phyloP scores from a whole-genome alignment of 139 green algal species.

The Spirogloea muscicola region DNA sequence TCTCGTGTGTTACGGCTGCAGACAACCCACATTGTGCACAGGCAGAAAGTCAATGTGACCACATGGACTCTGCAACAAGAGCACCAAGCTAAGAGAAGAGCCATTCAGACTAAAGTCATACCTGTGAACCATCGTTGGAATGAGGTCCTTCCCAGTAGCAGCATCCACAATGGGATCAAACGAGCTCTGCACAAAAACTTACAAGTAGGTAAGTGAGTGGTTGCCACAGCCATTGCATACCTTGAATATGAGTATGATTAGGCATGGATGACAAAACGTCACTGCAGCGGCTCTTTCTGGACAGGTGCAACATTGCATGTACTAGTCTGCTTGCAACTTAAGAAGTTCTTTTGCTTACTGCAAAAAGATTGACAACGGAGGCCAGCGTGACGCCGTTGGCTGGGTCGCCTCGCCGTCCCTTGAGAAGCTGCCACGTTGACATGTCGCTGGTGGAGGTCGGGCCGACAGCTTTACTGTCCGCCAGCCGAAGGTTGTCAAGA shows the following conservation, averaged over 20 bases:
- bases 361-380: conserved; percentile 48
- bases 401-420: not conserved
- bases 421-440: conserved; percentile 57
- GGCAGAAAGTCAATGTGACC: not conserved
- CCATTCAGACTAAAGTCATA: conserved; percentile 2
- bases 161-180: conserved; percentile 89
- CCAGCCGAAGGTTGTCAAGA: not conserved
- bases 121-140: conserved; percentile 78
- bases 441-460: too few species aligned
- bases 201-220: not conserved
- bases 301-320: not conserved
- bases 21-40: not conserved
- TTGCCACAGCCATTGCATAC: not conserved
- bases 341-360: conserved; percentile 27
- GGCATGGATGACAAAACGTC: not conserved
- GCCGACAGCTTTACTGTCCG: not conserved
- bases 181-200: conserved; percentile 43
- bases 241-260: not conserved
- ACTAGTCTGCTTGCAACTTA: not conserved
- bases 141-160: conserved; percentile 68
- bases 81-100: not conserved
- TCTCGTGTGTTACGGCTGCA: conserved; percentile 40
- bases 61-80: not conserved
- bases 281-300: not conserved
- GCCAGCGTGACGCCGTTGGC: conserved; percentile 24